These are phyloP conservation scores for Ustilago loliicola DNA, from an alignment of 1,284 basidiomycete species.

Conservation along the genomic window DNA sequence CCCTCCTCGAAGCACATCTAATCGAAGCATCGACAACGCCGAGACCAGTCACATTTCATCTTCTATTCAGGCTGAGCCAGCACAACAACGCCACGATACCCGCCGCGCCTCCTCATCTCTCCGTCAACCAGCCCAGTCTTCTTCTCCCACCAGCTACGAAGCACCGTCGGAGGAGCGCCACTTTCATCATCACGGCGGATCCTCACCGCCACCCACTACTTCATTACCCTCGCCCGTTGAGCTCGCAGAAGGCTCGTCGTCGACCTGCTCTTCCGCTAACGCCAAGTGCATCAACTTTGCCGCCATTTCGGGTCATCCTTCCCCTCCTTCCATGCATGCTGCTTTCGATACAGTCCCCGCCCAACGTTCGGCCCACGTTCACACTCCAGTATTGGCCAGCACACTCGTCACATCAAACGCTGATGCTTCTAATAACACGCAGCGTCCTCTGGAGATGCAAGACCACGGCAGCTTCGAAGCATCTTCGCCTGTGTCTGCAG, in stretches of 20 bases:
- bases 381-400: no score
- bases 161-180: background rate
- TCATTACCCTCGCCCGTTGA: constrained; percentile 22
- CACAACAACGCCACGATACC: background rate
- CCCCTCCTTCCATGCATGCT: constrained; percentile 6
- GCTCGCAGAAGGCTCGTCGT: constrained; percentile 13
- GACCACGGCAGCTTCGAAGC: background rate
- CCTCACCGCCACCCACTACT: constrained; percentile 12
- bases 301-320: background rate
- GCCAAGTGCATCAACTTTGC: constrained; percentile 19
- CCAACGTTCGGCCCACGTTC: background rate
- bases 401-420: background rate
- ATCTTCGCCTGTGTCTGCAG: background rate
- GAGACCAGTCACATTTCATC: background rate
- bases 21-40: background rate
- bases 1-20: background rate
- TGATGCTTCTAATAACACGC: constrained; percentile 4
- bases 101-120: background rate
- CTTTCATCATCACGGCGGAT: constrained; percentile 1
- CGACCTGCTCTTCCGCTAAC: constrained; percentile 24
- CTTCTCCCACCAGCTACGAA: background rate
- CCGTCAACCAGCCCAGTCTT: background rate
- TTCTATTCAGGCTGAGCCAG: background rate
- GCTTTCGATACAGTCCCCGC: background rate
- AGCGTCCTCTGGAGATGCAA: background rate